A percentile compares a stretch with the other conserved stretches of the same genome.
Conservation (phyloP, 331 rosid genomes). For the Quercus lobata region DNA sequence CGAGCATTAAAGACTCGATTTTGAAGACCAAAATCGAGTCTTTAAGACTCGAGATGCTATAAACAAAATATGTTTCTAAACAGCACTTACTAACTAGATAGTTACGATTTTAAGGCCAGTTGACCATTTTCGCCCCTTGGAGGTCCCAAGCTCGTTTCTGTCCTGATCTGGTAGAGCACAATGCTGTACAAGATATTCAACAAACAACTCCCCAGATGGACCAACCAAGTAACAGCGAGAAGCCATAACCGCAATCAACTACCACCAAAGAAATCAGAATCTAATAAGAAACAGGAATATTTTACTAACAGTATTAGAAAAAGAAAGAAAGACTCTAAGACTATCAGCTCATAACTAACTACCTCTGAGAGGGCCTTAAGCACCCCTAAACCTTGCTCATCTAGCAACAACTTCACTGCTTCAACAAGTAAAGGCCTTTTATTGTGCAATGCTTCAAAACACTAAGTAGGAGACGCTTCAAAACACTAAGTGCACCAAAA, state of each 20-base stretch:
- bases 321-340: not conserved
- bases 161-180: conserved; percentile 63
- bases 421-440: conserved; percentile 75
- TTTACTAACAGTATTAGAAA: conserved; percentile 26
- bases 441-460: conserved; percentile 77
- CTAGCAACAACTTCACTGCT: conserved; percentile 75
- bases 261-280: conserved; percentile 23
- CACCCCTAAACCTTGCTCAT: conserved; percentile 76
- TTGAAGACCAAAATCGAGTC: too few relatives aligned
- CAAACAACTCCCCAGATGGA: conserved; percentile 85
- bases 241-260: conserved; percentile 96
- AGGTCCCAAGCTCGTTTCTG: conserved; percentile 40
- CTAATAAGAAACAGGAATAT: conserved; percentile 12
- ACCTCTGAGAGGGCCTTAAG: conserved; percentile 87
- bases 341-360: conserved; percentile 8
- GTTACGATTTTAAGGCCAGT: too few relatives aligned
- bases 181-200: conserved; percentile 83
- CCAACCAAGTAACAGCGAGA: conserved; percentile 93
- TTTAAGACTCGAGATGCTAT: too few relatives aligned
- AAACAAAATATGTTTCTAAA: too few relatives aligned
- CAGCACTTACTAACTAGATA: too few relatives aligned
- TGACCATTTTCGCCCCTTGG: too few relatives aligned
- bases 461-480: too few relatives aligned
- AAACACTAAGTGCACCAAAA: not conserved
- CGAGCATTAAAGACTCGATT: too few relatives aligned